A percentile compares a stretch with the other conserved stretches of the same genome.
phyloP scores from a whole-genome alignment of 768 basidiomycete species.

The Psilocybe cyanescens region DNA sequence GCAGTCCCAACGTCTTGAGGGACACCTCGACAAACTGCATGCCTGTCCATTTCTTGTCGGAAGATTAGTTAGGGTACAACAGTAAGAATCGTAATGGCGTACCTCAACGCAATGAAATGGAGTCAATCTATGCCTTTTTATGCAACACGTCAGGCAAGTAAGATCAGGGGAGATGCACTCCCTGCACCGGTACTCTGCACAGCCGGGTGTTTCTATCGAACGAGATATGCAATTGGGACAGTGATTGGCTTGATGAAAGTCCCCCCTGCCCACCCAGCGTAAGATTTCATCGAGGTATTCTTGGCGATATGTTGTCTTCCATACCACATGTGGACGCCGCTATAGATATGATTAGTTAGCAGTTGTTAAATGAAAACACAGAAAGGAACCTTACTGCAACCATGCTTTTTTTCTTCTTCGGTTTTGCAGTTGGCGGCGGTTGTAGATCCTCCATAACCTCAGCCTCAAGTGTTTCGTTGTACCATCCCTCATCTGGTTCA shows the following conservation, averaged over 20 bases:
- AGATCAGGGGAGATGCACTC: not conserved
- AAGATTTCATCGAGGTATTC: not conserved
- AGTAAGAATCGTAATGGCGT: too few species aligned
- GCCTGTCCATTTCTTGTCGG: too few species aligned
- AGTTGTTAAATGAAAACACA: not conserved
- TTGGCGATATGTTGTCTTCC: not conserved
- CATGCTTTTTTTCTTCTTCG: not conserved
- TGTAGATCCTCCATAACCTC: not conserved
- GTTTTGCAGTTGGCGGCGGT: not conserved
- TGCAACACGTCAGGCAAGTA: not conserved
- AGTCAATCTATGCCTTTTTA: not conserved
- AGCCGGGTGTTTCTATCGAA: not conserved
- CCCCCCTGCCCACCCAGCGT: not conserved
- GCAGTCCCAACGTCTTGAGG: too few species aligned
- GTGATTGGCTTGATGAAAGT: not conserved
- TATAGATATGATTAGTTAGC: too few species aligned
- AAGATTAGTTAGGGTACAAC: too few species aligned
- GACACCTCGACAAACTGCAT: too few species aligned
- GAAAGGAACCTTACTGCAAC: not conserved
- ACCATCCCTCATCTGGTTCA: not conserved
- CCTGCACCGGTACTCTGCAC: not conserved
- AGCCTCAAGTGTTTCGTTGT: not conserved
- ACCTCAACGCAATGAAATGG: not conserved
- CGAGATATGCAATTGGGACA: not conserved
- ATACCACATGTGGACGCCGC: not conserved